Evolutionary conservation across 1,284 basidiomycete genomes (phyloP), one percentile per base, ranked within the genome.

Genomic region (Ceratorhiza oryzae-sativae): DNA sequence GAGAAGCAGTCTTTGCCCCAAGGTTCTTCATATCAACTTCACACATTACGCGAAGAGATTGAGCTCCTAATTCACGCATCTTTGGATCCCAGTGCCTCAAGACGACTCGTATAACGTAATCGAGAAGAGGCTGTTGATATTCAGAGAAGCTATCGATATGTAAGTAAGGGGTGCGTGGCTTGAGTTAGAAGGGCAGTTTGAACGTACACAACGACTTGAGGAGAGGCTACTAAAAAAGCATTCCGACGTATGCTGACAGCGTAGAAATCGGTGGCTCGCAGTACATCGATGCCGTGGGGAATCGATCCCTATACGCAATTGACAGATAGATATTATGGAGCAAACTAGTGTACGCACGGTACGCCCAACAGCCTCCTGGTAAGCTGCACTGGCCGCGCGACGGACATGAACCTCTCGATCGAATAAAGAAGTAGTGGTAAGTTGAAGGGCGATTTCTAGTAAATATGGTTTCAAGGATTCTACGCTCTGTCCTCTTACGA

Each of bases 371-470:
- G 92, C 91, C 80, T 99, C 97, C 80, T 99, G 97, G 79, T 95
- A 99, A 2, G 97, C 95, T 9, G 97, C 97, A 80, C 96, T 98
- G 1, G 97, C 95, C 3, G 97, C 97, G 74, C 97, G 84, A n/a
- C 97, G 87, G 60, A 99, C 95, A 72, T 94, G 93, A 13, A 98
- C 90, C 79, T 99, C 97, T 32, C 97, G 87, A 81, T 99, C 97
- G 76, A 91, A 95, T 45, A 95, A 83, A 0, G 96, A 88, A 3
- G 95, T 92, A 10, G 88, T 86, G 8, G 91, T 88, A 63, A 99
- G 85, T 30, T 83, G 82, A 42, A 85, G 86, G 0, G 96, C 91
- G 23, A 97, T 85, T 53, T 83, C 81, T 10, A 82, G 79, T 0
- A 92, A 88, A 78, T 89, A 86, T 0, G 90, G 88, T 48, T 82